Base-by-base conservation (phyloP, 1,139 yeast species). In the Pichia sp. region DNA sequence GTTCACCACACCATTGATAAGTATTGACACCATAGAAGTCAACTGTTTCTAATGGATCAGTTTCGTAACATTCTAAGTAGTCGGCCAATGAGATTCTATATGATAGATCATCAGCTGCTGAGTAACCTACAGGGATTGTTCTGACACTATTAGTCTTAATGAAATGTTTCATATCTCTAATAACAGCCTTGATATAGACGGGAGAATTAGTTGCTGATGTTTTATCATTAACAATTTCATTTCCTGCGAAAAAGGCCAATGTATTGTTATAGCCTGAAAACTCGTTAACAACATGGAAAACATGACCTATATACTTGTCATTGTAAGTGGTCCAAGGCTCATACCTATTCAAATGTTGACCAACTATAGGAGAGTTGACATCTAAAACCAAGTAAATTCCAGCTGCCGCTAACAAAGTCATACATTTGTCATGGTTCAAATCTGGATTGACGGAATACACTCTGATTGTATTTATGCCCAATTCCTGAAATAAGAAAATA, bases 1-100 rank as follows among this genome's bases (percentile, higher is more conserved):
- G 93, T 49, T 82, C 80, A 6, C 99, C 99, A 73, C 99, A 93
- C 99, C 99, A 93, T 68, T 91, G 96, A 70, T 93, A 93, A 0
- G 96, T 85, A 69, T 93, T 93, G 54, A 93, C 92, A 5, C 99
- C 99, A 71, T 90, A 92, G 67, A 93, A 93, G 68, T 93, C 99
- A 34, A 90, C 88, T 1, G 85, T 73, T 50, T 87, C 84, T 14
- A 70, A 67, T 0, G 76, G 71, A n/a, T 76, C 77, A 12, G 67
- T 66, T 16, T 80, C 84, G 45, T 80, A 80, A 67, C 98, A 93
- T 66, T 87, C 93, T 60, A 93, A 78, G 67, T 90, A 93, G 58
- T 83, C 78, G 3, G 97, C 89, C 54, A 91, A 75, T 0, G 96
- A 79, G 14, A 81, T 81, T 62, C 99, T 77, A 68, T 81, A 89